Percentiles rank a stretch among this genome's conserved stretches.
Evolutionary conservation across 148 eudicot genomes (phyloP).

Genomic region (Rhododendron henanense): DNA sequence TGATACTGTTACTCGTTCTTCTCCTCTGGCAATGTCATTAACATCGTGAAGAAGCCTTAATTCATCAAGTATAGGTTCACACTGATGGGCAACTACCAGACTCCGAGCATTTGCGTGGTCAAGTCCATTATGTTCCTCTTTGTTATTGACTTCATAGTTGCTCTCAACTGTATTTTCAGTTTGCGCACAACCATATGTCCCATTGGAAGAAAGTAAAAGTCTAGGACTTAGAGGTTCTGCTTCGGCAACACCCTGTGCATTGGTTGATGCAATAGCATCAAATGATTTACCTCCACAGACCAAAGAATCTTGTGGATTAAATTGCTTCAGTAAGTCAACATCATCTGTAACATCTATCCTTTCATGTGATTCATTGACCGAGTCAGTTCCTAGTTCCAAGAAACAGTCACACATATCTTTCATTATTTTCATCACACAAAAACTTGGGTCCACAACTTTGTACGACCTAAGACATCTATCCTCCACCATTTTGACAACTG

Average conservation of each 20-base stretch:
- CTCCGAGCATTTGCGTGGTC: slow-evolving; percentile 26
- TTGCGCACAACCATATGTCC: slow-evolving; percentile 9
- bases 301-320: slow-evolving; percentile 17
- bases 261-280: slow-evolving; percentile 24
- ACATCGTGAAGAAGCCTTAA: slow-evolving; percentile 19
- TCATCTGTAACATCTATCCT: slow-evolving; percentile 14
- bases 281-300: slow-evolving; percentile 11
- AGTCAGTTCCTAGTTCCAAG: slow-evolving; percentile 34
- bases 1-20: slow-evolving; percentile 50
- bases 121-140: slow-evolving; percentile 23
- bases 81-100: slow-evolving; percentile 37
- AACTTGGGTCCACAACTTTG: slow-evolving; percentile 49
- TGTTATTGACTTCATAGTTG: slow-evolving; percentile 15
- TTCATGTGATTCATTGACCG: slow-evolving; percentile 21
- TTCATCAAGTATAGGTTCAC: slow-evolving; percentile 20
- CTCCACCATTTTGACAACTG: slow-evolving; percentile 35
- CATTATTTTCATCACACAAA: slow-evolving; percentile 50
- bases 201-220: slow-evolving; percentile 26
- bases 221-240: slow-evolving; percentile 20
- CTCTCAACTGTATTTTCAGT: slow-evolving; percentile 16
- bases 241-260: slow-evolving; percentile 23
- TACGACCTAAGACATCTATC: slow-evolving; percentile 44
- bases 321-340: slow-evolving; percentile 20
- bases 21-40: slow-evolving; percentile 57
- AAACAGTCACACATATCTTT: slow-evolving; percentile 56